Evolutionary conservation across 2,329 filamentous ascomycete species (phyloP).

Genomic region (Lecanoromycetidae sp.): DNA sequence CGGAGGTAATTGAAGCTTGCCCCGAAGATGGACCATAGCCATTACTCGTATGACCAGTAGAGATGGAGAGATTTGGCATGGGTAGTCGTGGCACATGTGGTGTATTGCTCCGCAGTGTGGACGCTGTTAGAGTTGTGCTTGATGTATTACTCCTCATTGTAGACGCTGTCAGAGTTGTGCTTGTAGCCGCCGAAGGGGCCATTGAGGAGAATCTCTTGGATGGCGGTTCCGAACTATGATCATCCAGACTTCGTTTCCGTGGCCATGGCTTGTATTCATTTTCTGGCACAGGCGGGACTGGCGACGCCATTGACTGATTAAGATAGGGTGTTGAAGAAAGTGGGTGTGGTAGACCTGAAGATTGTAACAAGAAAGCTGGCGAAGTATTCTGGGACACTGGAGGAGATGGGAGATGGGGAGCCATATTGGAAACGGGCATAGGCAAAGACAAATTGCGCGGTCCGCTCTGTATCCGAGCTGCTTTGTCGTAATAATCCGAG

Average conservation of each 20-base stretch:
- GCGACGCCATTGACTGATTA: conserved; percentile 30
- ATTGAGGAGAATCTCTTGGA: conserved; percentile 37
- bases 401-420: conserved; percentile 38
- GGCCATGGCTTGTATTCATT: conserved; percentile 26
- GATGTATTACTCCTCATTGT: conserved; percentile 11
- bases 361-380: conserved; percentile 28
- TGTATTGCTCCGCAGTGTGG: conserved; percentile 8
- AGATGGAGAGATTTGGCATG: conserved; percentile 58
- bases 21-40: conserved; percentile 33
- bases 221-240: conserved; percentile 41
- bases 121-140: conserved; percentile 17
- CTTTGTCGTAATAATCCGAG: conserved; percentile 66
- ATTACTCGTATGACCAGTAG: conserved; percentile 37
- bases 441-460: conserved; percentile 19
- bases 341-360: conserved; percentile 10
- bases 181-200: conserved; percentile 21
- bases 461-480: conserved; percentile 30
- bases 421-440: conserved; percentile 26
- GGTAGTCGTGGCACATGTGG: conserved; percentile 46
- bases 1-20: conserved; percentile 52
- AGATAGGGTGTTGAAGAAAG: conserved; percentile 24
- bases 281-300: conserved; percentile 32
- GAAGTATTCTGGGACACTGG: conserved; percentile 40
- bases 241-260: conserved; percentile 49
- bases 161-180: conserved; percentile 17